Evolutionary conservation across 257 asterid genomes (phyloP), one percentile per base, ranked within the genome.

Genomic region (Buddleja alternifolia): DNA sequence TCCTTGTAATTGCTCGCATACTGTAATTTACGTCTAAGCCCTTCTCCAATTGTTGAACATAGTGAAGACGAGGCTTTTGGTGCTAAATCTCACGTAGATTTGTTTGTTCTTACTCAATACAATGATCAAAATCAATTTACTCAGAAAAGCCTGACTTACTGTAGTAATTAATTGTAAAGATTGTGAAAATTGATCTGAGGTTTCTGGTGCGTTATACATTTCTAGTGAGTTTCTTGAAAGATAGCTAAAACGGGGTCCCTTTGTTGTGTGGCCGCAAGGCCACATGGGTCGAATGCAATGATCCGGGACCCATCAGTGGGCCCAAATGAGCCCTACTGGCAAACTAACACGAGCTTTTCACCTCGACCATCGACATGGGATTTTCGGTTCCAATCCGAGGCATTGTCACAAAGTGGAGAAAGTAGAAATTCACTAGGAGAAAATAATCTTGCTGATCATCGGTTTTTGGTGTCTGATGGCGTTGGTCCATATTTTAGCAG

Each of bases 191-290:
- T 62, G 75, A 77, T 80, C 77, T 21, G 67, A 16, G 51, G 1
- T 25, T 60, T 55, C 19, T 60, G 2, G 67, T 44, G 32, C 25
- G 29, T 29, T 47, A 21, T 60, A 56, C 63, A 70, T 60, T 65
- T 82, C 55, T 64, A 52, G 80, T 41, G 81, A 69, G 81, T 82
- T 69, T 57, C 57, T 58, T 75, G 70, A 86, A 94, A 78, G 78
- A 94, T 91, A 79, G 98, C 98, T 82, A 91, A 85, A 78, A 94
- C 92, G 99, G 99, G 99, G 95, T 91, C 99, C 68, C 97, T 94
- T 69, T 94, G 99, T 89, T 94, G 97, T 89, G 99, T 91, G 98
- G 99, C 99, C 77, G 93, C 98, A 50, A 87, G 99, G 99, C 97
- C 97, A 83, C 98, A 94, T 89, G 96, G 93, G 70, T 89, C 97